Evolutionary conservation across 2,329 filamentous ascomycete genomes (phyloP), one percentile per base, ranked within the genome.

Genomic region (Phaeosphaeriaceae sp.): DNA sequence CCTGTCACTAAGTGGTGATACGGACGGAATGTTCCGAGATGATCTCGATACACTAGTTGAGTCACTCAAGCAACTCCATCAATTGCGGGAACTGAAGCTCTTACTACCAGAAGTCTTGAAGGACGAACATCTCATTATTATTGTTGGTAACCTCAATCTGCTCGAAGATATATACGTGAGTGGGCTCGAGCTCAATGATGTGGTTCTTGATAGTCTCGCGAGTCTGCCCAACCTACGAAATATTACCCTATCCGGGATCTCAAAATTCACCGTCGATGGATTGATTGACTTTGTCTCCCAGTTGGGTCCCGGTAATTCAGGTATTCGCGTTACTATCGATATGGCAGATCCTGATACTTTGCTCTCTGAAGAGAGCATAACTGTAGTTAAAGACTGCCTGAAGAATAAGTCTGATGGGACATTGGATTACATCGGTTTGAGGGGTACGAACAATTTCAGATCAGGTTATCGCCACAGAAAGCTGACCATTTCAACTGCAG

Each of bases 91-190:
- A 16, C 74, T 88, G 2, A 77, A 82, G 1, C 75, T 78, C 26
- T 74, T 79, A 23, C 76, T 83, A 4, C 79, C 76, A 2, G 78
- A 83, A 33, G 76, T 77, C 40, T 79, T 87, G 50, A 74, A 70
- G 0, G 71, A 79, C 6, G 66, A 74, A 7, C 79, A 87, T 32
- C 72, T 87, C 28, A 64, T 73, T 9, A 60, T 60, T 2, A 74
- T 88, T 13, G 74, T 79, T 18, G 51, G 64, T 1, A 66, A 74
- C 8, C 69, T 85, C 8, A 69, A 69, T 0, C 63, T 75, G 13
- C 75, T 89, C 0, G 82, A 86, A 55, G 78, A 83, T 11, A 68
- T 88, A 12, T 79, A 76, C 36, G 79, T 87, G 40, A 79, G 77
- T 35, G 84, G 85, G 7, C 76, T 79, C 35, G 80, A 81, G 13